Percentiles rank a stretch among this genome's conserved stretches.
phyloP scores from a whole-genome alignment of 2,329 filamentous ascomycete species.

The Pseudocercospora crystallina region DNA sequence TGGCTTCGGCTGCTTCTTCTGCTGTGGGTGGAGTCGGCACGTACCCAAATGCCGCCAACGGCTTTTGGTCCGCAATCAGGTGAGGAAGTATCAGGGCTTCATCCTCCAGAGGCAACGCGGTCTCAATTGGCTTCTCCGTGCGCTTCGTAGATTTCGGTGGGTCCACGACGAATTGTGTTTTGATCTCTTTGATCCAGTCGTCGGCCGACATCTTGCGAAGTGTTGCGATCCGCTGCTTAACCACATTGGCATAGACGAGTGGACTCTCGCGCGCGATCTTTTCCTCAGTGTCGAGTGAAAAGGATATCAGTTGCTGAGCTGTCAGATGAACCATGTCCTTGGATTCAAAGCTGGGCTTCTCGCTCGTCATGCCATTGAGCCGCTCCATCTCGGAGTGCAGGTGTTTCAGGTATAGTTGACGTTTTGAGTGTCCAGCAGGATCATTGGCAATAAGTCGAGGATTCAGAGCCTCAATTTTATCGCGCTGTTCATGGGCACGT shows the following conservation, averaged over 20 bases:
- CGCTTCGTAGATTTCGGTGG: conserved; percentile 28
- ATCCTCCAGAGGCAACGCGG: conserved; percentile 65
- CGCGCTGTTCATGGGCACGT: background rate
- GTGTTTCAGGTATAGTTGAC: conserved; percentile 51
- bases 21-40: conserved; percentile 66
- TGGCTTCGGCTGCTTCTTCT: conserved; percentile 66
- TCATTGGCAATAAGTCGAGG: conserved; percentile 62
- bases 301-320: conserved; percentile 65
- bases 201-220: conserved; percentile 72
- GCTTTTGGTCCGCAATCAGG: conserved; percentile 61
- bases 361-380: conserved; percentile 55
- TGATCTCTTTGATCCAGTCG: conserved; percentile 61
- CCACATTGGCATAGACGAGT: conserved; percentile 75
- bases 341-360: conserved; percentile 14
- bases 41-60: conserved; percentile 71
- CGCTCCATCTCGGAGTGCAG: conserved; percentile 66
- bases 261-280: conserved; percentile 65
- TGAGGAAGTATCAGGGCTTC: conserved; percentile 66
- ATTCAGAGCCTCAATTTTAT: conserved; percentile 51
- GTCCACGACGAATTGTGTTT: conserved; percentile 20
- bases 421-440: conserved; percentile 41
- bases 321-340: conserved; percentile 59
- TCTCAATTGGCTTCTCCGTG: conserved; percentile 55
- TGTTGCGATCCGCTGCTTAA: conserved; percentile 76
- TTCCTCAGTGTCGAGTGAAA: conserved; percentile 77